Percentiles rank a stretch among this genome's conserved stretches.
Conservation (phyloP, 2,329 filamentous ascomycete genomes). For the Paracamarosporium sp. region DNA sequence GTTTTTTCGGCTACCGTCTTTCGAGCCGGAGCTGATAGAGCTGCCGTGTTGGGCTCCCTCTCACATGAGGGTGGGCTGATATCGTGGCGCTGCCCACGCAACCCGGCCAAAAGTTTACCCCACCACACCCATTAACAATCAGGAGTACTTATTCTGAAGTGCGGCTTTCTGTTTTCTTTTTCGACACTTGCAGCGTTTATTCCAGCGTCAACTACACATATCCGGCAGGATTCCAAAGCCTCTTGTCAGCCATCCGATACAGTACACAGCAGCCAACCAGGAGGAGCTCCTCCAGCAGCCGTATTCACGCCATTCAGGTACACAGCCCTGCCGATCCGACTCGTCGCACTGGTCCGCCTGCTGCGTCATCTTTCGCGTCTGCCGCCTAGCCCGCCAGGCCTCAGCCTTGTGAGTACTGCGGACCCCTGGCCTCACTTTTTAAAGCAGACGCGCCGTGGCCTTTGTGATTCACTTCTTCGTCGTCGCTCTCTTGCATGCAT, state of each 20-base stretch:
- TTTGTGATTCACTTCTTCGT: background rate
- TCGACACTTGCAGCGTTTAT: background rate
- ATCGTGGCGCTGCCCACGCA: background rate
- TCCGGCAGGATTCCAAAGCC: background rate
- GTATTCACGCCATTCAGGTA: background rate
- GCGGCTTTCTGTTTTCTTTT: background rate
- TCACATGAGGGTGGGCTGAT: conserved; percentile 4
- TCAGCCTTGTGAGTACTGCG: conserved; percentile 14
- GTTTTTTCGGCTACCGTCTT: background rate
- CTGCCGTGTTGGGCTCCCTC: conserved; percentile 1
- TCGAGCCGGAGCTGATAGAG: background rate
- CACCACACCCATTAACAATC: background rate
- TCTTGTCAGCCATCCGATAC: background rate
- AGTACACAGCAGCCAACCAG: background rate
- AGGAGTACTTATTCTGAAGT: background rate
- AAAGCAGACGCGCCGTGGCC: conserved; percentile 5
- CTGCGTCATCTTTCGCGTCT: conserved; percentile 17
- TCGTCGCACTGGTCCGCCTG: background rate
- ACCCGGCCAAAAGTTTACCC: background rate
- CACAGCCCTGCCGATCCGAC: background rate
- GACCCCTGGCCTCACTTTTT: conserved; percentile 6
- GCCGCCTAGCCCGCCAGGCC: background rate
- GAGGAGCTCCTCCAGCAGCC: background rate
- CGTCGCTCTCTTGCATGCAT: background rate
- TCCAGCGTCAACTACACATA: background rate